These are phyloP conservation scores for Theobroma cacao DNA, from an alignment of 345 rosid species.

Conservation along the genomic window DNA sequence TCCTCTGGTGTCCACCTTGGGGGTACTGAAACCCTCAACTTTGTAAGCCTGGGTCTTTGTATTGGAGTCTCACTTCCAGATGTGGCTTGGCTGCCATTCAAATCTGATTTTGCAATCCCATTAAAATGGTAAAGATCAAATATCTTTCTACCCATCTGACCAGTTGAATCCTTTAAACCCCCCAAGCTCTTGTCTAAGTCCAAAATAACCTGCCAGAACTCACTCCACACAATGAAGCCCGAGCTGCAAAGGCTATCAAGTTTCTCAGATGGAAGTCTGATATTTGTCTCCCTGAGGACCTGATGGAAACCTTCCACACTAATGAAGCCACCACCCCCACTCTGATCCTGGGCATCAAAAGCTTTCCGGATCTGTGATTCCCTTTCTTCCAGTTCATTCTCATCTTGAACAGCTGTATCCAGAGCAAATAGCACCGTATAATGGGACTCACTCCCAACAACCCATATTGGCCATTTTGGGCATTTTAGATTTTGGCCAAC, in stretches of 20 bases:
- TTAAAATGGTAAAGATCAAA: conserved; percentile 95
- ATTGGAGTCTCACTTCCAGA: conserved; percentile 51
- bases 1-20: conserved; percentile 99
- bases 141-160: conserved; percentile 93
- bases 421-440: conserved; percentile 94
- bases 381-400: conserved; percentile 92
- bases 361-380: conserved; percentile 86
- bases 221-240: conserved; percentile 96
- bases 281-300: conserved; percentile 59
- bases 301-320: conserved; percentile 93
- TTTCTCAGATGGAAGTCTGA: conserved; percentile 69
- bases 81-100: conserved; percentile 60
- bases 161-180: conserved; percentile 87
- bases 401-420: conserved; percentile 82
- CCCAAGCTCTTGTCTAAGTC: conserved; percentile 76
- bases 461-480: conserved; percentile 99
- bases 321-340: conserved; percentile 99
- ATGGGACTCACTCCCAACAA: conserved; percentile 97
- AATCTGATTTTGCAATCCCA: conserved; percentile 94
- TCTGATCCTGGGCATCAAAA: conserved; percentile 92
- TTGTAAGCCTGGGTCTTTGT: conserved; percentile 97
- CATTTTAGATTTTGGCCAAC: conserved; percentile 91
- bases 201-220: conserved; percentile 90
- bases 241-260: conserved; percentile 64
- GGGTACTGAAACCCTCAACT: conserved; percentile 87